These are phyloP conservation scores for Sporothrix curviconia DNA, from an alignment of 2,329 filamentous ascomycete genomes.

Conservation along the genomic window DNA sequence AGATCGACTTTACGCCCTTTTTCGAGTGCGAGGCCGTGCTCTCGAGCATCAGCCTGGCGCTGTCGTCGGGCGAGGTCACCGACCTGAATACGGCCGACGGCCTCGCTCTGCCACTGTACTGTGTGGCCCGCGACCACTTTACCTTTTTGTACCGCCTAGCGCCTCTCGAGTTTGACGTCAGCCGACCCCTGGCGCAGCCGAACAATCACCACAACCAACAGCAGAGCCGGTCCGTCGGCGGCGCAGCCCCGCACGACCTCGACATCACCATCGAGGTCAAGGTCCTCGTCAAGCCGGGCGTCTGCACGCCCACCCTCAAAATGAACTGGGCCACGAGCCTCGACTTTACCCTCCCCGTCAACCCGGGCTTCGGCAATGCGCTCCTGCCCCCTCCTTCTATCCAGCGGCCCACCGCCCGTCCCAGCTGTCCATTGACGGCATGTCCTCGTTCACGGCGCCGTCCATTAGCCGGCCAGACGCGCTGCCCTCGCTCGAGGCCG, in stretches of 20 bases:
- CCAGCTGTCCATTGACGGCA: constrained; percentile 56
- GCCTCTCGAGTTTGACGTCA: constrained; percentile 41
- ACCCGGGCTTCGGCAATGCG: constrained; percentile 51
- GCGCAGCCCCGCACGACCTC: constrained; percentile 39
- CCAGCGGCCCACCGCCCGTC: constrained; percentile 56
- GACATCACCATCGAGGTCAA: constrained; percentile 55
- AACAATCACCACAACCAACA: background rate
- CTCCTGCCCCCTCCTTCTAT: constrained; percentile 47
- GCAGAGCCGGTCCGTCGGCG: background rate
- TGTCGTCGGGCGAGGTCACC: constrained; percentile 53
- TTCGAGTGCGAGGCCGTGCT: constrained; percentile 61
- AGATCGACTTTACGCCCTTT: constrained; percentile 66
- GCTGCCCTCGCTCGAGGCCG: constrained; percentile 51
- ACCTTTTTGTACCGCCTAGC: constrained; percentile 65
- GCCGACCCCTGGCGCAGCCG: constrained; percentile 27
- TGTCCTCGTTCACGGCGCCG: constrained; percentile 51
- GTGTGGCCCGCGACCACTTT: constrained; percentile 66
- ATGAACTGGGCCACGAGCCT: constrained; percentile 64
- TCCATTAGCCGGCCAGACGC: constrained; percentile 53
- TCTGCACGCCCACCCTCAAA: constrained; percentile 53
- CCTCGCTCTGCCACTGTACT: constrained; percentile 50
- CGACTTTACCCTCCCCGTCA: constrained; percentile 62
- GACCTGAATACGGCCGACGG: constrained; percentile 43
- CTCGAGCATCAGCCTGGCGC: constrained; percentile 49
- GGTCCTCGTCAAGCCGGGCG: constrained; percentile 47